Conservation (phyloP, 2,329 filamentous ascomycete species). For the Colletotrichum cordylinicola region DNA sequence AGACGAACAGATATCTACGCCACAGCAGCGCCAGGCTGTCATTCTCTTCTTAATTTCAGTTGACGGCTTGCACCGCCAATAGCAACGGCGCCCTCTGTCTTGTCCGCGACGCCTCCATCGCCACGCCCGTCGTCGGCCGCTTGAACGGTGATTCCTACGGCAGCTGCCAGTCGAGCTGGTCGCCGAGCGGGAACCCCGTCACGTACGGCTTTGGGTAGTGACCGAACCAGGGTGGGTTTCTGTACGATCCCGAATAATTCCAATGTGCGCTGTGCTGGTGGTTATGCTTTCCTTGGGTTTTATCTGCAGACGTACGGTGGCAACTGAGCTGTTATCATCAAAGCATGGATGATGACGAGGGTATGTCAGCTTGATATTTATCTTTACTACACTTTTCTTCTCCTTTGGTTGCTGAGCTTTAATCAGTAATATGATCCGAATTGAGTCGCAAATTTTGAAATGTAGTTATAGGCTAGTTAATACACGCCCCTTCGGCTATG, state of each 20-base stretch:
- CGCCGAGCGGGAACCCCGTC: not conserved
- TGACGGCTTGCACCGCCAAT: not conserved
- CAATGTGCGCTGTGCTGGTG: not conserved
- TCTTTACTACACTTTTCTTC: not conserved
- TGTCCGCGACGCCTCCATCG: too few species aligned
- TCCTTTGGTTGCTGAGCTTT: rapidly evolving
- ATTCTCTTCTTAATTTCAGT: too few species aligned
- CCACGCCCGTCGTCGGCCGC: too few species aligned
- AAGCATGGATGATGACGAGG: not conserved
- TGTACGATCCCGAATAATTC: constrained; percentile 11
- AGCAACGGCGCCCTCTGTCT: not conserved
- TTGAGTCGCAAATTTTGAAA: not conserved
- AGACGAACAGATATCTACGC: too few species aligned
- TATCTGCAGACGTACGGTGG: not conserved
- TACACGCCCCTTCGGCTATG: not conserved
- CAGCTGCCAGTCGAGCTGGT: not conserved
- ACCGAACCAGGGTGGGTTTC: not conserved
- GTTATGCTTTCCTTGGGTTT: constrained; percentile 1
- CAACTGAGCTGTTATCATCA: not conserved
- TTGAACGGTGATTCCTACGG: not conserved
- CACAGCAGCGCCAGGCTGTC: too few species aligned
- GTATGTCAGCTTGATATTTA: not conserved
- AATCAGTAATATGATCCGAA: rapidly evolving
- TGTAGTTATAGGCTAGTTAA: rapidly evolving
- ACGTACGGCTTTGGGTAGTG: not conserved